Percentiles rank a stretch among this genome's conserved stretches.
Conservation (phyloP, 1,284 basidiomycete genomes). For the Fomitopsis pinicola region DNA sequence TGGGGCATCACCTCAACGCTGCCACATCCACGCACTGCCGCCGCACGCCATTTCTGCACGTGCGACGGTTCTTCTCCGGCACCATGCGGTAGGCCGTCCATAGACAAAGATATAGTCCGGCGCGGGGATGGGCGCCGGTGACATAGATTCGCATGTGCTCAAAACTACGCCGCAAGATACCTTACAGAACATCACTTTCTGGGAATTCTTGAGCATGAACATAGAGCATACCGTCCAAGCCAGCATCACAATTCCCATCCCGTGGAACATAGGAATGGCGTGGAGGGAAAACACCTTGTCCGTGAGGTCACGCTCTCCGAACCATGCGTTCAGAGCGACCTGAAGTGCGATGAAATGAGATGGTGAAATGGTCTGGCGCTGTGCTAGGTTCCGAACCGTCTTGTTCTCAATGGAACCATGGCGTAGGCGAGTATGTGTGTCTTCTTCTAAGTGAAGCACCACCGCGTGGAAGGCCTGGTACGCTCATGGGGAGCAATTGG, state of each 20-base stretch:
- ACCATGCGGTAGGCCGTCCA: too few species aligned
- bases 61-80: too few species aligned
- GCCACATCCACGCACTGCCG: too few species aligned
- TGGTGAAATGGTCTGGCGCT: too few species aligned
- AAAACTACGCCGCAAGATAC: slow-evolving; percentile 11
- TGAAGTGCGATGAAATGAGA: background rate
- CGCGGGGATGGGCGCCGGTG: slow-evolving; percentile 16
- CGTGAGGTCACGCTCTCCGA: slow-evolving; percentile 16
- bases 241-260: slow-evolving; percentile 14
- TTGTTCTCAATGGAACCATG: too few species aligned
- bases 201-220: background rate
- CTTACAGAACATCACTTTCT: slow-evolving; percentile 4
- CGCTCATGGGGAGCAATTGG: too few species aligned
- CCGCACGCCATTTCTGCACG: too few species aligned
- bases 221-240: slow-evolving; percentile 6
- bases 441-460: too few species aligned
- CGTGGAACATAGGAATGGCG: slow-evolving; percentile 19
- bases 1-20: too few species aligned
- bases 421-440: too few species aligned
- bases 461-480: too few species aligned
- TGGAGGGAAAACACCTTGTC: slow-evolving; percentile 15
- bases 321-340: background rate
- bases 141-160: slow-evolving; percentile 15
- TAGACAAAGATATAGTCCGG: slow-evolving; percentile 16
- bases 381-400: too few species aligned